Evolutionary conservation across 1,139 yeast genomes (phyloP), one percentile per base, ranked within the genome.

Genomic region (Arxiozyma slooffiae): DNA sequence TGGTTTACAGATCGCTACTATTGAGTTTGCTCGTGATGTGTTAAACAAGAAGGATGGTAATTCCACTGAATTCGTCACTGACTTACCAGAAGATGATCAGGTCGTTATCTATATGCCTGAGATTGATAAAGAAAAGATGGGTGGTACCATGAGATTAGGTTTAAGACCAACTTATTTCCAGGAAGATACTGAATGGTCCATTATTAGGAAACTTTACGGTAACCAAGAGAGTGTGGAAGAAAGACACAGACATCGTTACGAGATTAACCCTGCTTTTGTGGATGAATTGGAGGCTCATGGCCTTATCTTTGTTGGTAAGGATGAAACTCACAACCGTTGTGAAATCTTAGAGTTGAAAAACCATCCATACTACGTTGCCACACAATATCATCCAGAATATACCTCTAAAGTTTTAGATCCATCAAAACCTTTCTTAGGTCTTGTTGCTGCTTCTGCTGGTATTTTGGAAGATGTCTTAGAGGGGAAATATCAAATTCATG

Each of bases 71-170:
- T 86, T 90, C 62, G 81, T 80, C 60, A 81, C 85, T 44, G 64
- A 62, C 20, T 53, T 63, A 30, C 70, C 75, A 38, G 88, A 85
- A 58, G 81, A 75, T 8, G 76, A 77, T 44, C 88, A 94, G 42
- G 81, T 90, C 48, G 95, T 94, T 55, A 89, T 94, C 48, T 92
- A 87, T 75, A 94, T 94, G 98, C 98, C 99, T 47, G 98, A 94
- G 70, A 90, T 92, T 55, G 95, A 89, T 71, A 94, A 89, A 74
- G 82, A 86, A 58, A 89, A 88, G 67, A 79, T 94, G 74, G 99
- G 99, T 57, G 99, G 99, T 61, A 92, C 97, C 51, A 94, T 94
- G 99, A 83, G 99, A 75, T 79, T 94, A 61, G 99, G 99, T 63
- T 77, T 88, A 57, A 88, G 96, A 70, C 81, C 90, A 59, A 88